These are phyloP conservation scores for Sanghuangporus sanghuang DNA, from an alignment of 1,284 basidiomycete genomes.

Conservation along the genomic window DNA sequence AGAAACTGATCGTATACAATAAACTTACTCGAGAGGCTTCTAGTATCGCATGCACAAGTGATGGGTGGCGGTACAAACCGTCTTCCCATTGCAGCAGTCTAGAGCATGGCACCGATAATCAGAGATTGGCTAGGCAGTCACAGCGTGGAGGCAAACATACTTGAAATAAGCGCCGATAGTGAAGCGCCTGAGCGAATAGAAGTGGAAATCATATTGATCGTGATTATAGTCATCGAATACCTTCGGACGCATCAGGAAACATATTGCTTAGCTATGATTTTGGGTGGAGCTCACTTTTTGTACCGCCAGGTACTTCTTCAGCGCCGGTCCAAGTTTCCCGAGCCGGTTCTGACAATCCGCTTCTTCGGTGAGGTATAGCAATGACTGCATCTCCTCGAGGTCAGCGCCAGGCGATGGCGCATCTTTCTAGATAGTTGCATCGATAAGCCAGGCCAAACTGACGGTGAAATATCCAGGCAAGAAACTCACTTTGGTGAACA, in stretches of 20 bases:
- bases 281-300: constrained; percentile 51
- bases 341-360: constrained; percentile 65
- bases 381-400: constrained; percentile 93
- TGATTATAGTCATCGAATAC: constrained; percentile 88
- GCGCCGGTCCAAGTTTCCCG: constrained; percentile 72
- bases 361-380: constrained; percentile 85
- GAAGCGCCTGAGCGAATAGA: constrained; percentile 88
- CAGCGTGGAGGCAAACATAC: constrained; percentile 34
- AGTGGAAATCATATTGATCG: constrained; percentile 98
- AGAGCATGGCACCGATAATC: not conserved
- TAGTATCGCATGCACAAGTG: constrained; percentile 73
- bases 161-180: constrained; percentile 83
- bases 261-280: not conserved
- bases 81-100: constrained; percentile 87
- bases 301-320: constrained; percentile 84
- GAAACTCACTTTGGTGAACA: constrained; percentile 80
- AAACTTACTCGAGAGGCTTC: constrained; percentile 53
- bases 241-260: constrained; percentile 31
- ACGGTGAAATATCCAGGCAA: not conserved
- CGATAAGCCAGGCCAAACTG: not conserved
- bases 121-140: not conserved
- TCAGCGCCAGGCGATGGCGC: constrained; percentile 74
- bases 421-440: constrained; percentile 62
- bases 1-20: not conserved
- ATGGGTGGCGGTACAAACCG: constrained; percentile 66